Conservation (phyloP, 306 rosid species). For the Abrus pulchellus region DNA sequence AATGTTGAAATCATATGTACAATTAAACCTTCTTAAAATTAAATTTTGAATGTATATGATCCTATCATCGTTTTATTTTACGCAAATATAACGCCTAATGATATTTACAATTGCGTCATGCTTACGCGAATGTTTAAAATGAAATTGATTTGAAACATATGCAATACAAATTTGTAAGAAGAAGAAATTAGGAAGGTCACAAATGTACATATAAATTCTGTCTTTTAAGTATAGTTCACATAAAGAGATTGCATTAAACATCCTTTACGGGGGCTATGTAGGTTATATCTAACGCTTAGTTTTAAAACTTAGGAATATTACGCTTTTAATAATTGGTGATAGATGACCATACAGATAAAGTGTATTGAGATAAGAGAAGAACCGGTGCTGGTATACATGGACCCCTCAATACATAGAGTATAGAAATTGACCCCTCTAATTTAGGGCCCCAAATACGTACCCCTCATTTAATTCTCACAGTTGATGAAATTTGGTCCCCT, state of each 20-base stretch:
- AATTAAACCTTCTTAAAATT: no score
- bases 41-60: background rate
- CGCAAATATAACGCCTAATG: background rate
- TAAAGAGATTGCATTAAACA: constrained; percentile 33
- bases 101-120: constrained; percentile 39
- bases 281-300: constrained; percentile 50
- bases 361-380: constrained; percentile 59
- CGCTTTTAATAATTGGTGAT: constrained; percentile 70
- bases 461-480: constrained; percentile 47
- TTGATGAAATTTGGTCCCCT: constrained; percentile 54
- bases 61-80: background rate
- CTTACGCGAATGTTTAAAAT: constrained; percentile 41
- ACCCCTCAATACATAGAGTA: constrained; percentile 43
- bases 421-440: constrained; percentile 55
- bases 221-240: constrained; percentile 19
- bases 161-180: background rate
- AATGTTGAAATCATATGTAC: no score
- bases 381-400: constrained; percentile 51
- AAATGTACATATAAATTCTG: constrained; percentile 13
- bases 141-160: no score
- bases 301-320: constrained; percentile 60
- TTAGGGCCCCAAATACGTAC: constrained; percentile 50
- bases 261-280: constrained; percentile 32
- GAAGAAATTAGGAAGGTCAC: constrained; percentile 23
- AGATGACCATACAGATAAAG: constrained; percentile 68